Percentiles rank a stretch among this genome's conserved stretches.
Conservation (phyloP, 2,329 filamentous ascomycete genomes). For the Talaromyces verruculosus region DNA sequence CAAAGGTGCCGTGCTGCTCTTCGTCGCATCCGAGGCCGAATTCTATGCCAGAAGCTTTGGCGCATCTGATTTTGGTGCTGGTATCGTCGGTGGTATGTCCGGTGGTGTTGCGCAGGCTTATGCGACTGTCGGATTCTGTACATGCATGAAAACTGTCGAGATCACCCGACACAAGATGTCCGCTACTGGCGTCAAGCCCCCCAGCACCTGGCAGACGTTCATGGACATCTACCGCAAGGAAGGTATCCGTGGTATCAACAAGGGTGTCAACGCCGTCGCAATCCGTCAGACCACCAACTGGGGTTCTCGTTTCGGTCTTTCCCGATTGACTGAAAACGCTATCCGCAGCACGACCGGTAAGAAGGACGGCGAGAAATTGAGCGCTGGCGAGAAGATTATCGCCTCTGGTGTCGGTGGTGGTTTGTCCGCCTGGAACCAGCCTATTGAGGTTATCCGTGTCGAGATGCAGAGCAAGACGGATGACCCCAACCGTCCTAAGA, state of each 20-base stretch:
- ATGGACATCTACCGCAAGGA: slow-evolving; percentile 95
- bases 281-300: slow-evolving; percentile 99
- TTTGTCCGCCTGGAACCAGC: slow-evolving; percentile 97
- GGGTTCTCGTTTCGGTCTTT: slow-evolving; percentile 93
- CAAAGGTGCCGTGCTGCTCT: slow-evolving; percentile 97
- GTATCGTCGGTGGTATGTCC: slow-evolving; percentile 86
- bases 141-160: slow-evolving; percentile 99
- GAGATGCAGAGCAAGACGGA: slow-evolving; percentile 99
- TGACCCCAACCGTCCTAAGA: slow-evolving; percentile 97
- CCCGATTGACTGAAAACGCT: slow-evolving; percentile 82
- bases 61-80: slow-evolving; percentile 80
- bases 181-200: slow-evolving; percentile 75
- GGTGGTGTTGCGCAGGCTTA: slow-evolving; percentile 98
- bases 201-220: slow-evolving; percentile 91
- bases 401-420: slow-evolving; percentile 88
- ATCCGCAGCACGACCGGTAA: slow-evolving; percentile 80
- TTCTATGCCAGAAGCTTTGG: slow-evolving; percentile 84
- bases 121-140: slow-evolving; percentile 99
- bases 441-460: slow-evolving; percentile 98
- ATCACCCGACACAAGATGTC: slow-evolving; percentile 98
- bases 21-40: slow-evolving; percentile 97
- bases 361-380: slow-evolving; percentile 74
- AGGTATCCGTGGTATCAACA: slow-evolving; percentile 94
- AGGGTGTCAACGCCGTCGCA: slow-evolving; percentile 96
- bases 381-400: slow-evolving; percentile 79